Base-by-base conservation (phyloP, 148 eudicot species). In the Rheum nobile region DNA sequence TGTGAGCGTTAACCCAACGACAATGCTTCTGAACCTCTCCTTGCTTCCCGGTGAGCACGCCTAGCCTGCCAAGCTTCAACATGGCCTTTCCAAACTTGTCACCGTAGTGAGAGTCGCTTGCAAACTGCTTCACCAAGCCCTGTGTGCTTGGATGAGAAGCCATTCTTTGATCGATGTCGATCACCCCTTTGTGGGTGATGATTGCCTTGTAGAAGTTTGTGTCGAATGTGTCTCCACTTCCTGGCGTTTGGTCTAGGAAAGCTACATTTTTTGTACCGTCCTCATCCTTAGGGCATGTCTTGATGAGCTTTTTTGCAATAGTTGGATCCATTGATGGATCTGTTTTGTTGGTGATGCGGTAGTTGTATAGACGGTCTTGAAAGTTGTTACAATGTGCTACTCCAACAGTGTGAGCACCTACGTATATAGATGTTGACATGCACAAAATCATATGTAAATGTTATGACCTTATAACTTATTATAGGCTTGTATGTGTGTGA, bases 21-120 rank as follows among this genome's bases (percentile, higher is more conserved):
- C 72, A 69, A 10, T 37, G 44, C 72, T 69, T 69, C 6, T 24
- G 37, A 5, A 69, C 16, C 22, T 69, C 44, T 17, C 72, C 72
- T 16, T 69, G 46, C 21, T 69, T n/a, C n/a, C 72, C 72, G 72
- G 72, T 32, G 26, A 69, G 72, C 8, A 69, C 72, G 0, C 44
- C 72, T 4, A 69, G 43, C 26, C 72, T 69, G 13, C 88, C 86
- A 83, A 88, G 73, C 74, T 90, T 90, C 22, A 88, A 81, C 90
- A 90, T 83, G 34, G 96, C 96, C 29, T 84, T 80, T 1, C 87
- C 90, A n/a, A 90, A 90, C 24, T 61, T 79, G 72, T 81, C 46
- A 12, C 63, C 24, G 77, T 86, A 90, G 41, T 87, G 82, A 7
- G 13, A 41, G 8, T 75, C 77, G 0, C 35, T 14, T 9, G 92